A percentile compares a stretch with the other conserved stretches of the same genome.
phyloP scores from a whole-genome alignment of 345 rosid species.

The Adansonia digitata region DNA sequence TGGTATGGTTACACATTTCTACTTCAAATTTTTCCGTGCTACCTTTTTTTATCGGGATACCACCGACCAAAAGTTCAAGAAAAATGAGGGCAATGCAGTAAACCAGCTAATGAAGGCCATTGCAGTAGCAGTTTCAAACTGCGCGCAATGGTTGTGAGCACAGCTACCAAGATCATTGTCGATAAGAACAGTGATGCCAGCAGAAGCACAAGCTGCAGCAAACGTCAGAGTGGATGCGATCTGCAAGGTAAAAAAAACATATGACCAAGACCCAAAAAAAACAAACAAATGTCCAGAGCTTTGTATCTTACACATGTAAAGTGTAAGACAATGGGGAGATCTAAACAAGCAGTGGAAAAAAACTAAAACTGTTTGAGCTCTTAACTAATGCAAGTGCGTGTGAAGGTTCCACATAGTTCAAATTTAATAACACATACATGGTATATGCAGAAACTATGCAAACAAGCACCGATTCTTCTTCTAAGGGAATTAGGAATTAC shows the following conservation, averaged over 20 bases:
- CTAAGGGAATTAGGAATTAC: neutral
- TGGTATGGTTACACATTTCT: neutral
- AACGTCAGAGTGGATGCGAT: slow-evolving; percentile 63
- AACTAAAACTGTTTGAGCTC: neutral
- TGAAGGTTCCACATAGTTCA: neutral
- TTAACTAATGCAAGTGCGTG: neutral
- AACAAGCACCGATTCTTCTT: too few relatives aligned
- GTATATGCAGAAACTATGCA: too few relatives aligned
- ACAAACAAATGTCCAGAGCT: neutral
- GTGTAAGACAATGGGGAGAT: neutral
- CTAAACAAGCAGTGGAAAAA: neutral
- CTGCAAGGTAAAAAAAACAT: slow-evolving; percentile 29
- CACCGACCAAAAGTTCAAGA: neutral
- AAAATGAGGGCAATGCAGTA: slow-evolving; percentile 44
- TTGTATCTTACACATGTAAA: neutral
- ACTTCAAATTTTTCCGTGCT: too few relatives aligned
- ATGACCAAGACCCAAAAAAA: neutral
- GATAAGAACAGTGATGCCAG: slow-evolving; percentile 76
- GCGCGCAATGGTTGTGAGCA: slow-evolving; percentile 47
- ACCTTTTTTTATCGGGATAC: neutral
- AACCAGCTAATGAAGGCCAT: slow-evolving; percentile 78
- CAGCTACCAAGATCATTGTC: slow-evolving; percentile 63
- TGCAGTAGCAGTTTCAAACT: slow-evolving; percentile 70
- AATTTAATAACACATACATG: too few relatives aligned
- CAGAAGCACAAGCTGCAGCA: slow-evolving; percentile 81